phyloP scores from a whole-genome alignment of 805 yeast genomes.

The Wickerhamiella occidentalis region DNA sequence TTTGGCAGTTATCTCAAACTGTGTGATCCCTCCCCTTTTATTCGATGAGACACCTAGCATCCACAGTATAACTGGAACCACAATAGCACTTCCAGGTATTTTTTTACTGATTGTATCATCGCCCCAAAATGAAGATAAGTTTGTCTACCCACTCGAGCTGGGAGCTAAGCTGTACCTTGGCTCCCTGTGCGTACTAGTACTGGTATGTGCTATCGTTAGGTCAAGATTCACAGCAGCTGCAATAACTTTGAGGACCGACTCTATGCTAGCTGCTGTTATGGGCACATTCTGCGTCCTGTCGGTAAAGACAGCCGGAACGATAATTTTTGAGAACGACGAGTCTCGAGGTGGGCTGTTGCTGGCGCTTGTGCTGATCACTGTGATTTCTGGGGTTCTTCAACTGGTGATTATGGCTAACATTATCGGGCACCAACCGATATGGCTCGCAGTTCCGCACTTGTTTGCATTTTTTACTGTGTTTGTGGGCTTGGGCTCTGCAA shows the following conservation, averaged over 20 bases:
- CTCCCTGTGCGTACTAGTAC: not conserved
- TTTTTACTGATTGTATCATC: constrained; percentile 33
- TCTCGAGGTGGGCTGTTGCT: constrained; percentile 5
- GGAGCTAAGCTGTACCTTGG: not conserved
- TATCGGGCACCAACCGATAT: constrained; percentile 32
- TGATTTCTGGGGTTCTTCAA: constrained; percentile 34
- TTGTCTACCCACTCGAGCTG: constrained; percentile 4
- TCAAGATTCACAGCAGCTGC: not conserved
- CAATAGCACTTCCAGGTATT: constrained; percentile 34
- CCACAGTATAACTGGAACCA: constrained; percentile 32
- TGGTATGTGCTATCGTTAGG: not conserved
- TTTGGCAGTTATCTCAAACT: constrained; percentile 37
- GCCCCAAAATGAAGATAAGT: constrained; percentile 14
- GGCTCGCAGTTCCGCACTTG: constrained; percentile 40
- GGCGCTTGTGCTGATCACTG: constrained; percentile 26
- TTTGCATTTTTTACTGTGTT: constrained; percentile 38
- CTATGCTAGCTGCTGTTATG: constrained; percentile 28
- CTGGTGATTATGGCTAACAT: constrained; percentile 32
- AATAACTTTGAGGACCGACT: not conserved
- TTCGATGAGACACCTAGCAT: constrained; percentile 32
- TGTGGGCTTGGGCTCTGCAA: constrained; percentile 34
- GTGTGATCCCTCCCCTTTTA: constrained; percentile 37
- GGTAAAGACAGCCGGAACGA: constrained; percentile 32
- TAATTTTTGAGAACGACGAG: constrained; percentile 6
- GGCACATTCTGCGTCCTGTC: constrained; percentile 39